These are phyloP conservation scores for Populus ilicifolia DNA, from an alignment of 345 rosid genomes.

Conservation along the genomic window DNA sequence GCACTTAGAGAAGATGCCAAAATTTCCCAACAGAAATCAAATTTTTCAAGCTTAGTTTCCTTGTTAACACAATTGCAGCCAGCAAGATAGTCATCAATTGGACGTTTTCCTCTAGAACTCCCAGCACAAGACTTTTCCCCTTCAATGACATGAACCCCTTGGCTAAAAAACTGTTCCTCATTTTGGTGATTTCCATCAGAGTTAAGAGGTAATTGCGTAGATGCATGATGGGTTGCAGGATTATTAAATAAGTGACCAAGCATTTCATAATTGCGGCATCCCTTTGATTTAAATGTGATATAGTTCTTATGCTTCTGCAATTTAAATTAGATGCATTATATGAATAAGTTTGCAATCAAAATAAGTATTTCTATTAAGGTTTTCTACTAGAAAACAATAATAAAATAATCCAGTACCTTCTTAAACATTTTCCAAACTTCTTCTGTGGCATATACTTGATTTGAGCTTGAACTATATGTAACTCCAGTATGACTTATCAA, in stretches of 20 bases:
- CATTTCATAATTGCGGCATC: not conserved
- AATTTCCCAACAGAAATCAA: not conserved
- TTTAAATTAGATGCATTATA: not conserved
- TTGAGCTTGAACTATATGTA: not conserved
- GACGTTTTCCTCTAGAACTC: not conserved
- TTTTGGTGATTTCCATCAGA: not conserved
- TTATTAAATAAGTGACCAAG: not conserved
- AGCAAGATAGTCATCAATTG: not conserved
- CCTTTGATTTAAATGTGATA: not conserved
- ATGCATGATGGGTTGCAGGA: not conserved
- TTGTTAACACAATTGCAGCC: not conserved
- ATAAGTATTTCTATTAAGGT: too few species aligned
- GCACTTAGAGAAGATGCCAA: not conserved
- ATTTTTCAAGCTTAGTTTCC: not conserved
- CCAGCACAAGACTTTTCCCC: not conserved
- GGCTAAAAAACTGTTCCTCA: not conserved
- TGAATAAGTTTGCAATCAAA: too few species aligned
- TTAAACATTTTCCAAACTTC: conserved; percentile 1
- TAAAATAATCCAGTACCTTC: not conserved
- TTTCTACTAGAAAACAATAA: too few species aligned
- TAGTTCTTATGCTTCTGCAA: not conserved
- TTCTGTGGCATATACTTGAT: not conserved
- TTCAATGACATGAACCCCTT: not conserved
- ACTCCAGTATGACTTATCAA: not conserved
- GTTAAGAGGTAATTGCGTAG: not conserved